These are phyloP conservation scores for Talaromyces proteolyticus DNA, from an alignment of 495 filamentous ascomycete genomes.

Conservation along the genomic window DNA sequence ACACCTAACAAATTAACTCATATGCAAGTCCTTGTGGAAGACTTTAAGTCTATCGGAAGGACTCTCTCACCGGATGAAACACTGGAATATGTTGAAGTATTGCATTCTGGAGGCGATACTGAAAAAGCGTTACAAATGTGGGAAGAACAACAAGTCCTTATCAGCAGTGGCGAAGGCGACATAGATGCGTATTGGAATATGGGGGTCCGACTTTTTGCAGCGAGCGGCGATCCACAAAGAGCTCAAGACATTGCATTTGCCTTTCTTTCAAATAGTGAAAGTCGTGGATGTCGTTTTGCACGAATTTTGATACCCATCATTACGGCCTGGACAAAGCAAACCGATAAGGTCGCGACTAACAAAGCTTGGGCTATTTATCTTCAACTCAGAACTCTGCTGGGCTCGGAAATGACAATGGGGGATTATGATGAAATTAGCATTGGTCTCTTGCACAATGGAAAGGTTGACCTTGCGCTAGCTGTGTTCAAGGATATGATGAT, in stretches of 20 bases:
- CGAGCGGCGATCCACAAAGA: slow-evolving; percentile 52
- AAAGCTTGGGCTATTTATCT: slow-evolving; percentile 66
- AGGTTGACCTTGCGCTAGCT: slow-evolving; percentile 58
- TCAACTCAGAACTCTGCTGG: slow-evolving; percentile 52
- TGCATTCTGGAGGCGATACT: slow-evolving; percentile 53
- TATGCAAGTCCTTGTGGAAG: slow-evolving; percentile 53
- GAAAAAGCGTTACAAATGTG: slow-evolving; percentile 58
- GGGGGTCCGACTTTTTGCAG: slow-evolving; percentile 61
- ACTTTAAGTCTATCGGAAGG: slow-evolving; percentile 51
- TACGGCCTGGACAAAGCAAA: slow-evolving; percentile 25
- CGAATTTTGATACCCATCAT: slow-evolving; percentile 66
- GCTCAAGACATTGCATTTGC: slow-evolving; percentile 58
- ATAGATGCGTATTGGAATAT: slow-evolving; percentile 58
- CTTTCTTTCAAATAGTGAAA: slow-evolving; percentile 45
- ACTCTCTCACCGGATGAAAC: slow-evolving; percentile 49
- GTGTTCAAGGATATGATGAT: slow-evolving; percentile 86
- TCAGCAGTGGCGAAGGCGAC: slow-evolving; percentile 46
- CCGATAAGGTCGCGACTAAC: slow-evolving; percentile 33
- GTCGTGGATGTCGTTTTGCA: slow-evolving; percentile 40
- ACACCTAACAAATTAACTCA: slow-evolving; percentile 43
- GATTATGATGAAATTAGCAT: slow-evolving; percentile 69
- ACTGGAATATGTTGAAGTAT: slow-evolving; percentile 58
- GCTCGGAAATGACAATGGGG: slow-evolving; percentile 57
- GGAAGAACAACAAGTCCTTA: slow-evolving; percentile 49
- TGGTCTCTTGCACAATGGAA: slow-evolving; percentile 52